phyloP scores from a whole-genome alignment of 805 yeast genomes.

The Nakazawaea ambrosiae region DNA sequence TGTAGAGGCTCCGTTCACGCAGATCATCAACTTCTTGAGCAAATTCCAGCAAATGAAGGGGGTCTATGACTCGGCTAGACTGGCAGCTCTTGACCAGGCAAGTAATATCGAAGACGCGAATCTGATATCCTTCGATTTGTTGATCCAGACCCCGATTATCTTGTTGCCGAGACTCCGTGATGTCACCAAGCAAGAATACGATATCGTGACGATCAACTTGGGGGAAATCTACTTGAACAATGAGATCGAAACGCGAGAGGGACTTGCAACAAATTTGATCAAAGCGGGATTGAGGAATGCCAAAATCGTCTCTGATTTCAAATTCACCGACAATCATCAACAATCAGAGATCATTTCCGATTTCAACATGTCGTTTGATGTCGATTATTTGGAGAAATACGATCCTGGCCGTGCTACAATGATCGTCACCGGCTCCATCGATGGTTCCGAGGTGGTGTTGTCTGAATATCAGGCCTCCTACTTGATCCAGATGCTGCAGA shows the following conservation, averaged over 20 bases:
- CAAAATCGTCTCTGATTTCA: slow-evolving; percentile 55
- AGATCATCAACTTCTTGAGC: slow-evolving; percentile 58
- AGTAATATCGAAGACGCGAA: slow-evolving; percentile 47
- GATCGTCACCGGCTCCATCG: slow-evolving; percentile 47
- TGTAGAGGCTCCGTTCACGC: slow-evolving; percentile 71
- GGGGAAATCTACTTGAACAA: slow-evolving; percentile 80
- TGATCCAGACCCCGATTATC: slow-evolving; percentile 75
- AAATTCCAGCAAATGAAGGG: slow-evolving; percentile 81
- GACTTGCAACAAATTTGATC: slow-evolving; percentile 42
- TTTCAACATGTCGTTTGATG: slow-evolving; percentile 53
- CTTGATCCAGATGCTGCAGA: slow-evolving; percentile 45
- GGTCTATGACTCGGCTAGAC: slow-evolving; percentile 84
- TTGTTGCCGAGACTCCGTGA: slow-evolving; percentile 62
- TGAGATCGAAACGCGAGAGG: slow-evolving; percentile 33
- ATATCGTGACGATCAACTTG: slow-evolving; percentile 60
- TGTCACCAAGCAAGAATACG: slow-evolving; percentile 35
- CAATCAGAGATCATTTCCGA: slow-evolving; percentile 57
- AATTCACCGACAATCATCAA: slow-evolving; percentile 40
- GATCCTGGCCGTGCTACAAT: slow-evolving; percentile 37
- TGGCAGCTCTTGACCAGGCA: slow-evolving; percentile 81
- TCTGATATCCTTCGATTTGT: slow-evolving; percentile 63
- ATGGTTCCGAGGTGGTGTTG: slow-evolving; percentile 54
- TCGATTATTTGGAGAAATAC: slow-evolving; percentile 44
- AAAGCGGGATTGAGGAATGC: slow-evolving; percentile 68
- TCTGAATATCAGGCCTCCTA: slow-evolving; percentile 69